A percentile compares a stretch with the other conserved stretches of the same genome.
phyloP scores from a whole-genome alignment of 805 yeast species.

The Sungouiozyma ichnusensis region DNA sequence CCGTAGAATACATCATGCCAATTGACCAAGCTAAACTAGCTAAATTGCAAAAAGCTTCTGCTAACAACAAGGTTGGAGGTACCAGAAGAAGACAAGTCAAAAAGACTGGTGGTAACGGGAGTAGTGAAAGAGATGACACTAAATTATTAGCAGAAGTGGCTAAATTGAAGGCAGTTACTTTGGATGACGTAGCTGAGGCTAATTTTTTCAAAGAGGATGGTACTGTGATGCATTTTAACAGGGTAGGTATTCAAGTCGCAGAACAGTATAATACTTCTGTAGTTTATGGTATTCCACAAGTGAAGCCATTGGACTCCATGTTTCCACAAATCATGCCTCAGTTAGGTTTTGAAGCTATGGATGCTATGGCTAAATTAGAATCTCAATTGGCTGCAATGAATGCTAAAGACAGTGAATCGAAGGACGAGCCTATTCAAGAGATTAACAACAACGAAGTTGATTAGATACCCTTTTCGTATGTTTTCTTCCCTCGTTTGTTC shows the following conservation, averaged over 20 bases:
- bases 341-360: slow-evolving; percentile 91
- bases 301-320: slow-evolving; percentile 83
- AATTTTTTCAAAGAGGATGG: slow-evolving; percentile 97
- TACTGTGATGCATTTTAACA: slow-evolving; percentile 87
- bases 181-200: slow-evolving; percentile 90
- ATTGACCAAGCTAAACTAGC: slow-evolving; percentile 91
- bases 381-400: slow-evolving; percentile 82
- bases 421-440: slow-evolving; percentile 47
- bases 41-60: slow-evolving; percentile 69
- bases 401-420: slow-evolving; percentile 35
- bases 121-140: slow-evolving; percentile 63
- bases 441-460: slow-evolving; percentile 30
- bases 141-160: slow-evolving; percentile 81
- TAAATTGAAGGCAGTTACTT: slow-evolving; percentile 80
- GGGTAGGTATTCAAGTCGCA: slow-evolving; percentile 89
- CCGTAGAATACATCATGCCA: slow-evolving; percentile 70
- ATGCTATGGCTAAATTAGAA: slow-evolving; percentile 80
- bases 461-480: slow-evolving; percentile 1
- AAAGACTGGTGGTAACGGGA: slow-evolving; percentile 28
- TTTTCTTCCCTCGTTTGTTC: slow-evolving; percentile 1
- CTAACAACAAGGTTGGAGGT: slow-evolving; percentile 72
- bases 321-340: slow-evolving; percentile 92
- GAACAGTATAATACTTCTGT: slow-evolving; percentile 85
- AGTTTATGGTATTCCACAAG: slow-evolving; percentile 90
- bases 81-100: slow-evolving; percentile 91